Evolutionary conservation across 495 filamentous ascomycete species (phyloP).

Genomic region (Geoglossum glabrum): DNA sequence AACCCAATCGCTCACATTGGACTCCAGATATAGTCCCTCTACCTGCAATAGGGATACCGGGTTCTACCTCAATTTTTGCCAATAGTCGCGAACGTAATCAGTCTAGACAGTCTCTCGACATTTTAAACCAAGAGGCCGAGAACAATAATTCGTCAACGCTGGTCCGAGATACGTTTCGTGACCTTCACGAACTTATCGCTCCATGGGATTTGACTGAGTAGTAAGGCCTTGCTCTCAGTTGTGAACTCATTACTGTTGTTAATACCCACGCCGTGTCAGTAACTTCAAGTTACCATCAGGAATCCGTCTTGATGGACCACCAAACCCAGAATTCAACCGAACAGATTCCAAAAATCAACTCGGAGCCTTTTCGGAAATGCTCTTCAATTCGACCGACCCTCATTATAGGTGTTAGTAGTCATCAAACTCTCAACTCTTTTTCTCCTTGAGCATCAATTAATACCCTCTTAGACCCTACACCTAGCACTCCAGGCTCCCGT

Average conservation of each 20-base stretch:
- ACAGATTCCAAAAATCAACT: conserved; percentile 18
- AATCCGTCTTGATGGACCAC: neutral
- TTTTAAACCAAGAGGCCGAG: conserved; percentile 31
- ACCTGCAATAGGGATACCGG: conserved; percentile 29
- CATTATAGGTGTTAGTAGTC: conserved; percentile 29
- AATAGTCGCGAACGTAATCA: conserved; percentile 16
- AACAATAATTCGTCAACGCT: neutral
- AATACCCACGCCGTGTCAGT: conserved; percentile 22
- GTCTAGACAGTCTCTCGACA: conserved; percentile 23
- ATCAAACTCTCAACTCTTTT: neutral
- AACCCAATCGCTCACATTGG: conserved; percentile 6
- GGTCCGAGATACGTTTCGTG: conserved; percentile 23
- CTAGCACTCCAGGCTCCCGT: neutral
- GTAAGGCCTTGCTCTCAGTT: conserved; percentile 26
- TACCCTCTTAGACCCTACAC: neutral
- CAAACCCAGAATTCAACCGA: conserved; percentile 12
- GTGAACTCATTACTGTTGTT: neutral
- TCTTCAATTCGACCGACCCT: conserved; percentile 34
- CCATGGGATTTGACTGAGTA: conserved; percentile 49
- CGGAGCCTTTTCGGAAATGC: conserved; percentile 36
- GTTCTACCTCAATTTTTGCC: neutral
- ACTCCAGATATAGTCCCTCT: conserved; percentile 44
- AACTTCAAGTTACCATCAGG: conserved; percentile 38
- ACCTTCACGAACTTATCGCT: conserved; percentile 49
- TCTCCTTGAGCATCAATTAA: neutral